Conservation (phyloP, 495 filamentous ascomycete genomes). For the Penicillium fimorum region DNA sequence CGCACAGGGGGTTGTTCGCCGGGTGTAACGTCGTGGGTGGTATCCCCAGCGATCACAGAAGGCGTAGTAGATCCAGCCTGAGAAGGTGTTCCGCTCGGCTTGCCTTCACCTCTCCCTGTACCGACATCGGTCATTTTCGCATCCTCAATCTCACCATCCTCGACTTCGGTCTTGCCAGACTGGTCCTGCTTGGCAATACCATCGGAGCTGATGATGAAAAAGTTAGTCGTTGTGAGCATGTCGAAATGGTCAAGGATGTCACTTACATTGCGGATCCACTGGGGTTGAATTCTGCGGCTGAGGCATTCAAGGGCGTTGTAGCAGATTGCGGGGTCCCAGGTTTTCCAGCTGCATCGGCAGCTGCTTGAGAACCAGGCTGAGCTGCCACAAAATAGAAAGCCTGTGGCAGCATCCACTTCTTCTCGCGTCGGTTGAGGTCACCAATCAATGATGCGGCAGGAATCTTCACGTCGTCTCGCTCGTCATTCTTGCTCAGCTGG, state of each 20-base stretch:
- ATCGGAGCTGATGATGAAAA: constrained; percentile 25
- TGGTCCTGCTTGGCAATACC: constrained; percentile 31
- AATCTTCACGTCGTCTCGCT: constrained; percentile 84
- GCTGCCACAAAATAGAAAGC: constrained; percentile 55
- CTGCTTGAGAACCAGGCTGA: constrained; percentile 24
- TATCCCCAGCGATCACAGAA: constrained; percentile 17
- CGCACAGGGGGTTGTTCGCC: constrained; percentile 27
- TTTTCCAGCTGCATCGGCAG: constrained; percentile 33
- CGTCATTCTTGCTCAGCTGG: constrained; percentile 62
- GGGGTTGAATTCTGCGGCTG: constrained; percentile 50
- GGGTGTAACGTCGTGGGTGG: constrained; percentile 12
- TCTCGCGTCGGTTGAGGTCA: constrained; percentile 74
- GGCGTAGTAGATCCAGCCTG: constrained; percentile 13
- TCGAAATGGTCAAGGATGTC: background rate
- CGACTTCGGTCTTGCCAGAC: constrained; percentile 55
- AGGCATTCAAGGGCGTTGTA: constrained; percentile 44
- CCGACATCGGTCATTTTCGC: constrained; percentile 47
- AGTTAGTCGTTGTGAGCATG: constrained; percentile 13
- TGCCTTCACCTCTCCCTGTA: constrained; percentile 17
- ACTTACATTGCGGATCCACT: constrained; percentile 42
- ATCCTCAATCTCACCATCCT: constrained; percentile 79
- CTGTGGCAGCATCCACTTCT: constrained; percentile 82
- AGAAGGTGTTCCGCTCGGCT: constrained; percentile 7
- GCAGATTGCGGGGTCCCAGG: constrained; percentile 37
- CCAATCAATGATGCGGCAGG: constrained; percentile 81